These are phyloP conservation scores for Mycena metata DNA, from an alignment of 768 basidiomycete species.

Conservation along the genomic window DNA sequence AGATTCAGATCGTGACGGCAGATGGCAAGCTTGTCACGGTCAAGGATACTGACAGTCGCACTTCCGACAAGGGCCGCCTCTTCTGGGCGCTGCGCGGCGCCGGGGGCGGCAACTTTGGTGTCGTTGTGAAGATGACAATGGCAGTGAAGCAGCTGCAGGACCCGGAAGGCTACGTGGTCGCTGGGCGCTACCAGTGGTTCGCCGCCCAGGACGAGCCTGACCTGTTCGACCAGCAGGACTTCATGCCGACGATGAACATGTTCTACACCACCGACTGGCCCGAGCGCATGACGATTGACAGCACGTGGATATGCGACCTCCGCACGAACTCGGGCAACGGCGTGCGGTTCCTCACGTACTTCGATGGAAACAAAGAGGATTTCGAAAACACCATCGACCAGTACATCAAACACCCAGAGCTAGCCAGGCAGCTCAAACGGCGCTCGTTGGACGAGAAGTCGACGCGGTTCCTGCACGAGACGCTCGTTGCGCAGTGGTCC, in stretches of 20 bases:
- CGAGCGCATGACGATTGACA: slow-evolving; percentile 30
- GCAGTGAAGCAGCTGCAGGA: slow-evolving; percentile 25
- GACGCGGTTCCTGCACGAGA: slow-evolving; percentile 38
- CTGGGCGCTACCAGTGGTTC: slow-evolving; percentile 36
- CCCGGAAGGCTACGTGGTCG: slow-evolving; percentile 23
- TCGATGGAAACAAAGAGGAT: slow-evolving; percentile 29
- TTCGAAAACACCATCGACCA: slow-evolving; percentile 34
- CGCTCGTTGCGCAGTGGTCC: slow-evolving; percentile 37
- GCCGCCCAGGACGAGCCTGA: slow-evolving; percentile 23
- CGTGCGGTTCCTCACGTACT: slow-evolving; percentile 33
- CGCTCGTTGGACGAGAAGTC: slow-evolving; percentile 32
- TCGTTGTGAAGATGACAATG: slow-evolving; percentile 35
- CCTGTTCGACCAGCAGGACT: slow-evolving; percentile 23
- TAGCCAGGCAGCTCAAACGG: slow-evolving; percentile 34
- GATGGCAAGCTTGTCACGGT: slow-evolving; percentile 34
- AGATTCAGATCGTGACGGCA: slow-evolving; percentile 30
- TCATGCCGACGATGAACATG: slow-evolving; percentile 32
- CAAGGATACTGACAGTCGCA: slow-evolving; percentile 31
- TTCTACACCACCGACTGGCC: slow-evolving; percentile 39
- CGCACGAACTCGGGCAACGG: slow-evolving; percentile 27
- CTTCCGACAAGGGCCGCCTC: slow-evolving; percentile 34
- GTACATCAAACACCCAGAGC: slow-evolving; percentile 31
- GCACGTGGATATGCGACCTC: slow-evolving; percentile 36
- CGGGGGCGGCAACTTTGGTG: slow-evolving; percentile 35
- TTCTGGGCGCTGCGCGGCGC: slow-evolving; percentile 38